Base-by-base conservation (phyloP, 2,329 filamentous ascomycete species). In the Xylaria sp. region DNA sequence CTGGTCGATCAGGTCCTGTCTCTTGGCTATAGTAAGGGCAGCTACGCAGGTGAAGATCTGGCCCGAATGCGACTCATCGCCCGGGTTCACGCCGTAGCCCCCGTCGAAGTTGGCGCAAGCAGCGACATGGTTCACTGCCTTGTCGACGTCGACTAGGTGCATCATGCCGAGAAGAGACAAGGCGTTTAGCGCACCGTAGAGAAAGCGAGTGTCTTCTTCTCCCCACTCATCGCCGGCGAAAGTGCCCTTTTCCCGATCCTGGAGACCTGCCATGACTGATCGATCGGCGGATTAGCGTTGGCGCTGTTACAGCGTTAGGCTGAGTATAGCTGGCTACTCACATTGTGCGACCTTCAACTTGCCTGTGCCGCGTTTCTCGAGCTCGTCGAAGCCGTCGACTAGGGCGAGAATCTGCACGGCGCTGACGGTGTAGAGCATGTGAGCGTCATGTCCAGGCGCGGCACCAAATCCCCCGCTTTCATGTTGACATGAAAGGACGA, bases 221-320 rank as follows among this genome's bases (percentile, higher is more conserved):
- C 96, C 96, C 94, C 94, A 99, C 80, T 97, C 91, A 77, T 99
- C 96, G 58, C 96, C 96, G 63, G 91, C 89, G 80, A 99, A 98
- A 0, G 93, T 96, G 67, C 96, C 96, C 3, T 91, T 93, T 64
- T 91, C 84, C 21, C 83, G 84, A 78, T 97, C 91, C 77, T 99
- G 96, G 60, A 98, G 86, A 70, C 84, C 84, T 70, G 94, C 91
- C 75, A 98, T 94, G 81, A 91, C 93, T 89, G 48, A 72, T 79
- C n/a, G 34, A 72, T 79, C 17, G 32, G 61, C 79, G 11, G 36
- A 21, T 55, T 55, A 67, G 70, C 58, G 36, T 73, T 30, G 34
- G 17, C 30, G 76, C 32, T 32, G 34, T n/a, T 71, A 68, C 53
- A 39, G 69, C 63, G 71, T 68, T 8, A 73, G 59, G 21, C 24